A percentile compares a stretch with the other conserved stretches of the same genome.
These are phyloP conservation scores for Cystofilobasidium macerans DNA, from an alignment of 768 basidiomycete genomes.

Conservation along the genomic window DNA sequence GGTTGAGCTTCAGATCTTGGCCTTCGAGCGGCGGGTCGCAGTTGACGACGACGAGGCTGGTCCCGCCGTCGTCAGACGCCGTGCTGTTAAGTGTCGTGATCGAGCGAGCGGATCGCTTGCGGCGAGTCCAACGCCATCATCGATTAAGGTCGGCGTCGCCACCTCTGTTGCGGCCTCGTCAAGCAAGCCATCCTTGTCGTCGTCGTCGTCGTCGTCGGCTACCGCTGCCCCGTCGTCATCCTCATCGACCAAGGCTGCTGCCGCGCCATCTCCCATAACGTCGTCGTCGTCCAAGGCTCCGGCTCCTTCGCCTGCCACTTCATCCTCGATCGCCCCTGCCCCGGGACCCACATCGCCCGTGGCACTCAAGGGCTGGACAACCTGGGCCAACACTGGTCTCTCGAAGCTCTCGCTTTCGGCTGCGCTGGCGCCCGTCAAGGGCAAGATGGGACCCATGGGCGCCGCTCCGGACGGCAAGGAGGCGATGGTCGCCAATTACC, in stretches of 20 bases:
- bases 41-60: too few relatives aligned
- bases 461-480: slow-evolving; percentile 11
- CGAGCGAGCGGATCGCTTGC: too few relatives aligned
- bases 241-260: background rate
- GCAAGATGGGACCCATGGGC: background rate
- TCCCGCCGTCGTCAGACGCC: too few relatives aligned
- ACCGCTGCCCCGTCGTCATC: background rate
- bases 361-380: slow-evolving; percentile 1
- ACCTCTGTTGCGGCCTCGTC: background rate
- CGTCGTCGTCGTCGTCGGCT: background rate
- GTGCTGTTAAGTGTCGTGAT: too few relatives aligned
- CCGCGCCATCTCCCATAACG: background rate
- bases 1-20: too few relatives aligned
- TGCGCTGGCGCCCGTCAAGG: slow-evolving; percentile 9
- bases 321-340: background rate
- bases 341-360: slow-evolving; percentile 1
- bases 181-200: background rate
- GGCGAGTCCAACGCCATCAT: too few relatives aligned
- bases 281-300: background rate
- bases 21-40: too few relatives aligned
- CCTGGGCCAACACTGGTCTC: background rate
- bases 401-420: slow-evolving; percentile 3
- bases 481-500: slow-evolving; percentile 13
- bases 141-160: too few relatives aligned
- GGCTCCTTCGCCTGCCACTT: background rate